Base-by-base conservation (phyloP, 805 yeast species). In the Sugiyamaella smithiae region DNA sequence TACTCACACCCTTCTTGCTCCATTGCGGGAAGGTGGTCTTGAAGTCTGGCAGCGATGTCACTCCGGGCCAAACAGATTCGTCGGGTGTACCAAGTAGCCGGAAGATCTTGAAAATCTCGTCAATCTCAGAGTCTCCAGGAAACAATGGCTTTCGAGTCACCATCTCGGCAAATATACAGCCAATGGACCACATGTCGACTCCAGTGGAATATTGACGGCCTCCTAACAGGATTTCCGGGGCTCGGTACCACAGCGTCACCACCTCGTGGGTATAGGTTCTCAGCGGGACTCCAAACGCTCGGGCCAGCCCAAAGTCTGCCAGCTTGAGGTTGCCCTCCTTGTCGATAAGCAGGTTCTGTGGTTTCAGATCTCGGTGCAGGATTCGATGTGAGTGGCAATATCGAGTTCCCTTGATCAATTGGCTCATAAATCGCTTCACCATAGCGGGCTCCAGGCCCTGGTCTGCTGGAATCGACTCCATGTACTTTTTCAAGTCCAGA, bases 181-280 rank as follows among this genome's bases (percentile, higher is more conserved):
- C 99, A 53, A 91, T 86, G 8, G 97, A 88, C 99, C 99, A 93
- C 85, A 93, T 89, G 67, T 93, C 99, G 45, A 93, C 97, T 16
- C 98, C 97, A 0, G 98, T 93, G 29, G 97, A 88, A 67, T 93
- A 93, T 62, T 93, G 97, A 58, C 95, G 87, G 2, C 97, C 97
- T 11, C 99, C 99, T 56, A 93, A 77, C 52, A 93, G 72, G 49
- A 93, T 88, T 69, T 93, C 99, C 2, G 99, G 99, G 0, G 97
- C 88, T 57, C 99, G 76, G 67, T 93, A 93, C 99, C 99, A 93
- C 58, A 93, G 72, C 0, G 99, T 93, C 43, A 93, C 99, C 41
- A 93, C 98, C 67, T 93, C 99, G 69, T 93, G 97, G 9, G 99
- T 91, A 64, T 91, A 93, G 1, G 97, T 95, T 62, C 97, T 80